Evolutionary conservation across 768 basidiomycete genomes (phyloP).

Genomic region (Lactarius sanguifluus): DNA sequence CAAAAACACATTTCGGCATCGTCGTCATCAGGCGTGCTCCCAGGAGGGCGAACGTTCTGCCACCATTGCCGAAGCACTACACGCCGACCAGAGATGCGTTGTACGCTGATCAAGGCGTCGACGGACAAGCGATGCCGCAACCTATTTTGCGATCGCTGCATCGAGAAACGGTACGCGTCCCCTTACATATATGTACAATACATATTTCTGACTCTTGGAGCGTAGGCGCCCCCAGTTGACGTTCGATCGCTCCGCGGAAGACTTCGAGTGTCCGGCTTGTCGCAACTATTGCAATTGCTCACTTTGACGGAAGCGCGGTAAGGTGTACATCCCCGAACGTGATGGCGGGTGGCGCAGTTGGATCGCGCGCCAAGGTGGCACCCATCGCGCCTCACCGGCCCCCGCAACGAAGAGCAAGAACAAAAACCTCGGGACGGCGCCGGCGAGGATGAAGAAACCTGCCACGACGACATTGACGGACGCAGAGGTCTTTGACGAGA

Average conservation of each 20-base stretch:
- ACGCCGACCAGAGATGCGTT: conserved; percentile 19
- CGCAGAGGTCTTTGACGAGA: neutral
- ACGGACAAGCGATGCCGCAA: conserved; percentile 9
- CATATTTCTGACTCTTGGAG: neutral
- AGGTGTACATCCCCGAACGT: conserved; percentile 42
- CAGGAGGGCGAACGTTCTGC: neutral
- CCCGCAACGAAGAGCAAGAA: neutral
- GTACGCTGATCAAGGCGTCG: conserved; percentile 1
- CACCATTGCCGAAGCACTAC: conserved; percentile 25
- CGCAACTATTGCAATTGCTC: conserved; percentile 50
- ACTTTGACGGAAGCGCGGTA: conserved; percentile 46
- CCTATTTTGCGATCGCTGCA: conserved; percentile 23
- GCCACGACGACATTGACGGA: too few species aligned
- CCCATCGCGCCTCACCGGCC: neutral
- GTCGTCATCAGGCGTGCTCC: too few species aligned
- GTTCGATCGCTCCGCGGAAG: conserved; percentile 35
- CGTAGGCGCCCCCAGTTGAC: conserved; percentile 42
- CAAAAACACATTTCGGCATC: neutral
- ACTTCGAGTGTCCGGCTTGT: conserved; percentile 50
- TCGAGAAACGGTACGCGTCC: conserved; percentile 22
- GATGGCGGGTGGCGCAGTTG: conserved; percentile 29
- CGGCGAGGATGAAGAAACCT: neutral
- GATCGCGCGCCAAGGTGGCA: neutral
- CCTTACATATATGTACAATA: too few species aligned
- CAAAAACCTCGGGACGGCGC: too few species aligned